phyloP scores from a whole-genome alignment of 1,284 basidiomycete genomes.

The Ustilago hordei region DNA sequence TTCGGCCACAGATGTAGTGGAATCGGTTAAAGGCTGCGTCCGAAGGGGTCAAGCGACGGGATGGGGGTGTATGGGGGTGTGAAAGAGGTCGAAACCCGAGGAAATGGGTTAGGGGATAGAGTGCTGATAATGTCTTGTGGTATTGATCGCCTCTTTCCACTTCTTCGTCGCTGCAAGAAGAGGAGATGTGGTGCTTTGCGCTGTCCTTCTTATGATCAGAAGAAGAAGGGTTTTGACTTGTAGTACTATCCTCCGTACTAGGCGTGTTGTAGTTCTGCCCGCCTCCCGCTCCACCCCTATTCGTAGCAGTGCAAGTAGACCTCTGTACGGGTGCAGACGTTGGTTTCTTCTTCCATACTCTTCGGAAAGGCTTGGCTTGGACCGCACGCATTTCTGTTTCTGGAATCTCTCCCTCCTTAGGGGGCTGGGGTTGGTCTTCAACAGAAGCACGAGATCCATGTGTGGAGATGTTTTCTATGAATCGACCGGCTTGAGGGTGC shows the following conservation, averaged over 20 bases:
- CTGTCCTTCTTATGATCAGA: not conserved
- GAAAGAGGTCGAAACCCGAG: constrained; percentile 45
- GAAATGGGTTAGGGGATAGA: constrained; percentile 47
- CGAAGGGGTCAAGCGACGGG: constrained; percentile 7
- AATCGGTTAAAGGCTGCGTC: constrained; percentile 38
- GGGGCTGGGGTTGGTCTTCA: constrained; percentile 16
- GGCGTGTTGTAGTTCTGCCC: not conserved
- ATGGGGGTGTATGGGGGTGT: constrained; percentile 35
- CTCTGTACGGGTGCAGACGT: not conserved
- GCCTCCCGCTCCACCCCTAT: not conserved
- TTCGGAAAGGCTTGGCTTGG: constrained; percentile 12
- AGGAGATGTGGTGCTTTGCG: not conserved
- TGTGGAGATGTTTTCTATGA: constrained; percentile 44
- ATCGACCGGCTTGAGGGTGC: constrained; percentile 26
- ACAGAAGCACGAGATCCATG: constrained; percentile 44
- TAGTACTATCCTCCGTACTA: not conserved
- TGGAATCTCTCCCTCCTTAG: not conserved
- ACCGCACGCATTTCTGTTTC: constrained; percentile 21
- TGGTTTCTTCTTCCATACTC: constrained; percentile 13
- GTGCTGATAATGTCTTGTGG: constrained; percentile 22
- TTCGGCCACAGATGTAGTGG: constrained; percentile 35
- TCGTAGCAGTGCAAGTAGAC: not conserved
- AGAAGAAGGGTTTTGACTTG: not conserved
- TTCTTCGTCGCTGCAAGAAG: not conserved
- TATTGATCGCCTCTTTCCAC: constrained; percentile 10